These are phyloP conservation scores for Exophiala sp. DNA, from an alignment of 2,329 filamentous ascomycete species.

Conservation along the genomic window DNA sequence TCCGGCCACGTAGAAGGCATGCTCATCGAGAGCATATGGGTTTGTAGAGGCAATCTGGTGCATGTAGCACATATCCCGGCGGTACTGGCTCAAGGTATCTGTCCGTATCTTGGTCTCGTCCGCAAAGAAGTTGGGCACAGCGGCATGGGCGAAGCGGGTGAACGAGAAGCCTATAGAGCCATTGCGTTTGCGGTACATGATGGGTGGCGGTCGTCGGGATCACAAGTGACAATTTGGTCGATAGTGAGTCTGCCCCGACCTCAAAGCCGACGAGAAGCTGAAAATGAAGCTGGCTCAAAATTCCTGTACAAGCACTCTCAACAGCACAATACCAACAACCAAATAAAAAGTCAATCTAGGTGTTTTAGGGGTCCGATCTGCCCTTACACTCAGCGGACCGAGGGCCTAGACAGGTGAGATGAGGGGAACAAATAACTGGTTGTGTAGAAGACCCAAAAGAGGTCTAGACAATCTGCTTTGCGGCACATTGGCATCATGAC, in stretches of 20 bases:
- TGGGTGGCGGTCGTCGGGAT: not conserved
- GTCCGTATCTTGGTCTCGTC: conserved; percentile 1
- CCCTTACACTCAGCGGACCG: too few relatives aligned
- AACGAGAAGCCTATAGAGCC: conserved; percentile 23
- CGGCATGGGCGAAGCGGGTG: conserved; percentile 21
- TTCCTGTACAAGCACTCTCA: too few relatives aligned
- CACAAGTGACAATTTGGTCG: not conserved
- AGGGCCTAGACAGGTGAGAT: too few relatives aligned
- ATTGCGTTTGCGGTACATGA: conserved; percentile 25
- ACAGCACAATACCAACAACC: too few relatives aligned
- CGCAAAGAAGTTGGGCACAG: conserved; percentile 21
- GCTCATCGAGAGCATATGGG: conserved; percentile 20
- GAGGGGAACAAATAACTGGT: too few relatives aligned
- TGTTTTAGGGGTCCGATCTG: too few relatives aligned
- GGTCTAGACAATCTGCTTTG: too few relatives aligned
- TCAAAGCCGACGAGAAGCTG: not conserved
- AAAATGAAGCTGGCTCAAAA: too few relatives aligned
- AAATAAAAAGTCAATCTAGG: too few relatives aligned
- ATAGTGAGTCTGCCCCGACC: too few relatives aligned
- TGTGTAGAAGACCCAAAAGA: too few relatives aligned
- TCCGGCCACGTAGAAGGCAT: conserved; percentile 21
- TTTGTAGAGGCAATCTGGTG: conserved; percentile 21
- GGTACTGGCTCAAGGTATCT: conserved; percentile 7
- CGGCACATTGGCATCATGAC: too few relatives aligned
- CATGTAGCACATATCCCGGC: conserved; percentile 24